A percentile compares a stretch with the other conserved stretches of the same genome.
Evolutionary conservation across 2,329 filamentous ascomycete species (phyloP).

Genomic region (Exserohilum rostratum): DNA sequence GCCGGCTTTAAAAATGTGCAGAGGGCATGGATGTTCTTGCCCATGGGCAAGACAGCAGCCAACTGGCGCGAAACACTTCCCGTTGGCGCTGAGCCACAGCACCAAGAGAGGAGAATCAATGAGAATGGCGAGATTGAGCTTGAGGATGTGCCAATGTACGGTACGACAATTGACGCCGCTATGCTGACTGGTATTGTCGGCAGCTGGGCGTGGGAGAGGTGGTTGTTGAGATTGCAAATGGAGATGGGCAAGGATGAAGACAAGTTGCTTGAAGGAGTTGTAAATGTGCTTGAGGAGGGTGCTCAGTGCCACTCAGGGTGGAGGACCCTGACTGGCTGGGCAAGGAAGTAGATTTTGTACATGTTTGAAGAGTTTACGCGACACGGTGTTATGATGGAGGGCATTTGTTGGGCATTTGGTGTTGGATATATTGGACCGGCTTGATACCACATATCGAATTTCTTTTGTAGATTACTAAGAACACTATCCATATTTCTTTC

Average conservation of each 20-base stretch:
- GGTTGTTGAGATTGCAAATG: slow-evolving; percentile 85
- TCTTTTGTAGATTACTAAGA: slow-evolving; percentile 30
- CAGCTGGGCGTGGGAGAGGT: slow-evolving; percentile 93
- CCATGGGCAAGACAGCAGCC: slow-evolving; percentile 67
- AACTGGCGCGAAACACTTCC: slow-evolving; percentile 47
- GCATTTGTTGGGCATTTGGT: too few species aligned
- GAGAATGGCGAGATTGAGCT: slow-evolving; percentile 42
- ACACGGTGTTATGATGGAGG: slow-evolving; percentile 7
- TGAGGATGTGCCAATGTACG: slow-evolving; percentile 36
- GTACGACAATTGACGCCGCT: slow-evolving; percentile 69
- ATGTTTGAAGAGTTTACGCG: neutral
- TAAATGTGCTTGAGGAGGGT: slow-evolving; percentile 65
- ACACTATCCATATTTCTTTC: slow-evolving; percentile 5
- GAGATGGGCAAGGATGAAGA: slow-evolving; percentile 75
- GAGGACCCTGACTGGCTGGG: slow-evolving; percentile 63
- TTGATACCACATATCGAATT: slow-evolving; percentile 41
- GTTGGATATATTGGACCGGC: slow-evolving; percentile 5
- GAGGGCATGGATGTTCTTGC: slow-evolving; percentile 86
- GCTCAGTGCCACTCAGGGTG: slow-evolving; percentile 63
- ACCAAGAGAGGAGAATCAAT: slow-evolving; percentile 47
- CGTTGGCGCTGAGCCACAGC: slow-evolving; percentile 39
- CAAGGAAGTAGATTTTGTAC: slow-evolving; percentile 41
- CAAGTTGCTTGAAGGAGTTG: slow-evolving; percentile 61
- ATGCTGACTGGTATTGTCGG: slow-evolving; percentile 82
- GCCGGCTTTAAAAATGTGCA: slow-evolving; percentile 81